phyloP scores from a whole-genome alignment of 2,329 filamentous ascomycete species.

The Fusarium liriodendri region DNA sequence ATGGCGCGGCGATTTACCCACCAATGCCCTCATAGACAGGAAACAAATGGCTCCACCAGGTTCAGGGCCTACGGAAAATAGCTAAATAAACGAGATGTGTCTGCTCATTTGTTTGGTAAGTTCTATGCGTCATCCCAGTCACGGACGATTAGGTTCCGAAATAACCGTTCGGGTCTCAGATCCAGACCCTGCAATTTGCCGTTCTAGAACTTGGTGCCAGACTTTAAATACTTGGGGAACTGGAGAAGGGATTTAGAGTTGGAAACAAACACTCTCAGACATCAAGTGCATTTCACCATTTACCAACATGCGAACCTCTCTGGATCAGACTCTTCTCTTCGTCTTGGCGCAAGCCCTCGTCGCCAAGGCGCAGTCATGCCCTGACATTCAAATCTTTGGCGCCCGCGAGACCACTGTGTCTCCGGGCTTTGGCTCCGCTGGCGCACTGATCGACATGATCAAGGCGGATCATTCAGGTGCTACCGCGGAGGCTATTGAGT shows the following conservation, averaged over 20 bases:
- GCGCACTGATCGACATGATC: conserved; percentile 62
- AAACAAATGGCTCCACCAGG: background rate
- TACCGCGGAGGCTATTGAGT: conserved; percentile 65
- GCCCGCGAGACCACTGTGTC: conserved; percentile 62
- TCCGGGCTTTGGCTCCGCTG: conserved; percentile 63
- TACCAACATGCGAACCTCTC: conserved; percentile 19
- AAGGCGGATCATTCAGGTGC: conserved; percentile 59
- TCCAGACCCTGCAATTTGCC: background rate
- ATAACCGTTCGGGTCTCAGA: background rate
- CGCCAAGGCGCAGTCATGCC: conserved; percentile 46
- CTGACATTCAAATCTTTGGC: conserved; percentile 58
- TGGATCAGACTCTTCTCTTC: conserved; percentile 12
- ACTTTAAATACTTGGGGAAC: background rate
- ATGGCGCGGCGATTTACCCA: background rate
- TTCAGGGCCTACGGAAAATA: background rate
- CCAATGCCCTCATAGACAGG: background rate
- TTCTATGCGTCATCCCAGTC: background rate
- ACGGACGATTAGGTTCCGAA: background rate
- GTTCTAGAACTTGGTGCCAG: background rate
- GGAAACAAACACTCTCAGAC: background rate
- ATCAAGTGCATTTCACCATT: background rate
- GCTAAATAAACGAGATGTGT: background rate
- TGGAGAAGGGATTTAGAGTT: background rate
- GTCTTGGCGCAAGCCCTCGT: conserved; percentile 15
- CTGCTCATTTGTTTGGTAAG: background rate